phyloP scores from a whole-genome alignment of 768 basidiomycete genomes.

The Hygrophorus russula region DNA sequence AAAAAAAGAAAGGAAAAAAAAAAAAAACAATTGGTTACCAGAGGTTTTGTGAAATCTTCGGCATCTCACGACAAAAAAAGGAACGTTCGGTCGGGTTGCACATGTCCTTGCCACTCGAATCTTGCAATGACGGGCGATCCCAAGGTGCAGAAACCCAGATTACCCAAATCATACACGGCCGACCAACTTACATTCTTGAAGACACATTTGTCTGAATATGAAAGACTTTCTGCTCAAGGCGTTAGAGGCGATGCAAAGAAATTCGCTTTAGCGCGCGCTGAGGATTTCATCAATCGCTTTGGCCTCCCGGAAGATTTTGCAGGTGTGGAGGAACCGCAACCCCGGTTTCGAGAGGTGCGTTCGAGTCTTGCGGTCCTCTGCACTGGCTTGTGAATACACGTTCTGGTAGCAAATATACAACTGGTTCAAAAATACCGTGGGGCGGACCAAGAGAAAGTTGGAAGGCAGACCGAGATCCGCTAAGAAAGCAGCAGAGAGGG shows the following conservation, averaged over 20 bases:
- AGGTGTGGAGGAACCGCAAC: slow-evolving; percentile 44
- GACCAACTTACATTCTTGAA: slow-evolving; percentile 50
- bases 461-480: slow-evolving; percentile 43
- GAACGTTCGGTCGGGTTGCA: too few species aligned
- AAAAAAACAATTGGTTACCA: too few species aligned
- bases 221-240: slow-evolving; percentile 45
- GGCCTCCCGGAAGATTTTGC: slow-evolving; percentile 46
- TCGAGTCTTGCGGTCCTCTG: not conserved
- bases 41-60: too few species aligned
- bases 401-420: slow-evolving; percentile 53
- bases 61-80: too few species aligned
- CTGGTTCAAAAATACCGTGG: slow-evolving; percentile 65
- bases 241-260: slow-evolving; percentile 62
- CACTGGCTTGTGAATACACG: slow-evolving; percentile 8
- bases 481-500: slow-evolving; percentile 42
- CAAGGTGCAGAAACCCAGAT: slow-evolving; percentile 21
- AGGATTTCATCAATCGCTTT: slow-evolving; percentile 48
- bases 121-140: slow-evolving; percentile 38
- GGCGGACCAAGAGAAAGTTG: slow-evolving; percentile 44
- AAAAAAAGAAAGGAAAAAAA: too few species aligned
- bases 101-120: too few species aligned
- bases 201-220: slow-evolving; percentile 44
- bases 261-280: slow-evolving; percentile 51
- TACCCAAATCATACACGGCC: slow-evolving; percentile 54
- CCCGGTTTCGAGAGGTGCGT: slow-evolving; percentile 50